A percentile compares a stretch with the other conserved stretches of the same genome.
These are phyloP conservation scores for Pinus albicaulis DNA, from an alignment of 75 land plant genomes.

Conservation along the genomic window DNA sequence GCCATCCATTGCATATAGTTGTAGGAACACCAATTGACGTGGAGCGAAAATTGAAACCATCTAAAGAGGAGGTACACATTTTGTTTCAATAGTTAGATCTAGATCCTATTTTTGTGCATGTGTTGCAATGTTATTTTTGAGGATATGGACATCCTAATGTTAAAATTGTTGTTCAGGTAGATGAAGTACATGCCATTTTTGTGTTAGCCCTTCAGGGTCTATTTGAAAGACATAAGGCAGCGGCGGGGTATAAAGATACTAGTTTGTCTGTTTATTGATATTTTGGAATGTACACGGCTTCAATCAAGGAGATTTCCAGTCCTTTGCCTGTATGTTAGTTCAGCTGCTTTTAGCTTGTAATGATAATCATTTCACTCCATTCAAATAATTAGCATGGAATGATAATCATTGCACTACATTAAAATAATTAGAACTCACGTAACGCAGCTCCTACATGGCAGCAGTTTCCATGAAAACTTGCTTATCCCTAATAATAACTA, in stretches of 20 bases:
- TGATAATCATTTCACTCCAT: no score
- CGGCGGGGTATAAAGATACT: conserved; percentile 50
- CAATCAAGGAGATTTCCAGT: no score
- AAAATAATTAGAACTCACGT: no score
- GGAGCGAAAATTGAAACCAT: conserved; percentile 54
- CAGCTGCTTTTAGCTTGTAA: no score
- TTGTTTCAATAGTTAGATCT: neutral
- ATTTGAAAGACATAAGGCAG: conserved; percentile 63
- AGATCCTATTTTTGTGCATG: neutral
- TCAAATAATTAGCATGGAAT: no score
- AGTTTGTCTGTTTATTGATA: conserved; percentile 26
- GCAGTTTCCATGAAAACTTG: no score
- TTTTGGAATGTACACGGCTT: no score
- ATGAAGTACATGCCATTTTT: conserved; percentile 52
- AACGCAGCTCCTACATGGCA: no score
- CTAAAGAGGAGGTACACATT: conserved; percentile 66
- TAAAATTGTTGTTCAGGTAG: conserved; percentile 37
- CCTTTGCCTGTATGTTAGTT: no score
- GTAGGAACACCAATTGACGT: conserved; percentile 84
- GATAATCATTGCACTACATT: no score
- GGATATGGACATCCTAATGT: neutral
- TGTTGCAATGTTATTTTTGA: neutral
- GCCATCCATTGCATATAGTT: conserved; percentile 62
- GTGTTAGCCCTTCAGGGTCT: conserved; percentile 53
- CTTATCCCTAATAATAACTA: no score